These are phyloP conservation scores for Mariannaea sp. DNA, from an alignment of 2,329 filamentous ascomycete species.

Conservation along the genomic window DNA sequence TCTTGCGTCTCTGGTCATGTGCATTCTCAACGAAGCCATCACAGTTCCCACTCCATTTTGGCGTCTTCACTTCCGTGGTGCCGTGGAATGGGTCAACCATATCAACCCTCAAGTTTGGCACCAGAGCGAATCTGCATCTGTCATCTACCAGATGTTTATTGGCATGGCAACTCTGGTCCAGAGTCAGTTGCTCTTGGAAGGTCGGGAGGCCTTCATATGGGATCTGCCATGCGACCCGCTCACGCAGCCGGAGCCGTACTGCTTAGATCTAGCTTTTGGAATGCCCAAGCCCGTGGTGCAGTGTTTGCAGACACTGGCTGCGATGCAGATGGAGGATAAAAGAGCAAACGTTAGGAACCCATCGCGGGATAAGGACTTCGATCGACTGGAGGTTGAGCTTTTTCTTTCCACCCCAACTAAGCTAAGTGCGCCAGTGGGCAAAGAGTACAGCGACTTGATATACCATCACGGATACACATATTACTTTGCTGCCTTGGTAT, in stretches of 20 bases:
- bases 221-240: constrained; percentile 28
- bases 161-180: constrained; percentile 33
- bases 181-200: constrained; percentile 28
- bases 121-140: constrained; percentile 27
- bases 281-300: constrained; percentile 32
- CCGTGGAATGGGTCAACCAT: constrained; percentile 36
- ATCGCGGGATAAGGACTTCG: constrained; percentile 20
- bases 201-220: constrained; percentile 24
- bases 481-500: constrained; percentile 32
- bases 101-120: constrained; percentile 35
- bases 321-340: constrained; percentile 23
- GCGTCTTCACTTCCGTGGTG: constrained; percentile 32
- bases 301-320: constrained; percentile 30
- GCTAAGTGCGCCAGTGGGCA: constrained; percentile 18
- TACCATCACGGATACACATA: constrained; percentile 34
- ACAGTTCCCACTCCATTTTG: constrained; percentile 31
- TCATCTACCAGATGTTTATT: constrained; percentile 34
- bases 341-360: background rate
- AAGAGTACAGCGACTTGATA: constrained; percentile 28
- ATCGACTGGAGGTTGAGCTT: constrained; percentile 30
- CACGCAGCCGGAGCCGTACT: constrained; percentile 31
- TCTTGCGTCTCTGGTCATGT: constrained; percentile 30
- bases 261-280: constrained; percentile 24
- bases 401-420: constrained; percentile 29
- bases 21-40: constrained; percentile 35